Evolutionary conservation across 2,329 filamentous ascomycete genomes (phyloP), one percentile per base, ranked within the genome.

Genomic region (Aspergillaceae sp.): DNA sequence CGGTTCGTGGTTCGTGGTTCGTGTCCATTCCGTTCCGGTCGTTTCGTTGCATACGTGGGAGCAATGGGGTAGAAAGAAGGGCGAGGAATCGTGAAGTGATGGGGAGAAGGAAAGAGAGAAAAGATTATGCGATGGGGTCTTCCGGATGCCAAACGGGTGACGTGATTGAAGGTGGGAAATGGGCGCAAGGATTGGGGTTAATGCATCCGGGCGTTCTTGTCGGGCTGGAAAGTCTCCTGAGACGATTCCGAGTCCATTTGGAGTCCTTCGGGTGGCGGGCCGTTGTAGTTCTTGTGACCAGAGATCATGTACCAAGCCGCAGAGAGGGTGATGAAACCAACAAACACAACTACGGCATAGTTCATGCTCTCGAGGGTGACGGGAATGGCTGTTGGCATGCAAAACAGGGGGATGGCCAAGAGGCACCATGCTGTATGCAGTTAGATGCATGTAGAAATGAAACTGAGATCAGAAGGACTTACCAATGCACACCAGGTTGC

Each of bases 301-400:
- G 82, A 86, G 43, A 74, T 73, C 54, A 79, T 70, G 69, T 88
- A 88, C 83, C 83, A 88, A 5, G 68, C 63, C 7, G 72, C 74
- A 1, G 84, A 78, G 47, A 87, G 74, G 35, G 71, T 42, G 45
- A 78, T 75, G 51, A 85, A 83, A 4, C 73, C 81, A 28, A 83
- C 76, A 55, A 87, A 86, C n/a, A 88, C 84, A 32, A 82, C 84
- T 9, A 80, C 80, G 1, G 83, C 84, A 64, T 86, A 88, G 73
- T 88, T 88, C 73, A 87, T 83, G 35, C 71, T 74, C 11, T 67
- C 61, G 4, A 74, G 65, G 0, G 74, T 75, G 35, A 84, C 80
- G 4, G 80, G 80, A n/a, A 85, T 68, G 38, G 66, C 66, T 0
- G 79, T 75, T 0, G 59, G 60, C 60, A 63, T 63, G 37, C 57